A percentile compares a stretch with the other conserved stretches of the same genome.
These are phyloP conservation scores for Avena atlantica DNA, from an alignment of 176 grass and related monocot genomes.

Conservation along the genomic window DNA sequence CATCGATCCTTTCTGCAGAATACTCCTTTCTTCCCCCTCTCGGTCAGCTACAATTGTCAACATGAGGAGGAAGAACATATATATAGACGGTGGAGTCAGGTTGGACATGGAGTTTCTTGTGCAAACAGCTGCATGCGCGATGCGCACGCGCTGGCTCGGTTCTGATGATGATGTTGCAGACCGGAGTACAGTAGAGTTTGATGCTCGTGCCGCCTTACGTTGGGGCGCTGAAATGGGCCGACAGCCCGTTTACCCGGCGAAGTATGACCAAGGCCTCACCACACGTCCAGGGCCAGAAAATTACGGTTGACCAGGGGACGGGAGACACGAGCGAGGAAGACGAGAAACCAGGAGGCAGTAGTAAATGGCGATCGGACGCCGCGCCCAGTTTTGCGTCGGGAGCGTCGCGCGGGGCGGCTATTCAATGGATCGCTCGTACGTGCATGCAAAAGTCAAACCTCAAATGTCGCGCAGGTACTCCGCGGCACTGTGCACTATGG, in stretches of 20 bases:
- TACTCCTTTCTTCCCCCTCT: neutral
- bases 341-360: conserved; percentile 7
- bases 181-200: conserved; percentile 6
- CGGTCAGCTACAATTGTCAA: neutral
- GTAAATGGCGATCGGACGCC: conserved; percentile 41
- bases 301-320: conserved; percentile 30
- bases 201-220: conserved; percentile 26
- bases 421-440: neutral
- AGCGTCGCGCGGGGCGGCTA: neutral
- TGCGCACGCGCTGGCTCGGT: conserved; percentile 12
- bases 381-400: conserved; percentile 26
- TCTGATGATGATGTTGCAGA: neutral
- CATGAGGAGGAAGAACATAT: conserved; percentile 29
- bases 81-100: conserved; percentile 19
- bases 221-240: neutral
- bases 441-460: conserved; percentile 12
- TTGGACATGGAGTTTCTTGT: neutral
- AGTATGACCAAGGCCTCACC: neutral
- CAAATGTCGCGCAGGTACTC: neutral
- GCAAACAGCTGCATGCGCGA: conserved; percentile 1
- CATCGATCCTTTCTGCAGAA: neutral
- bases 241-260: neutral
- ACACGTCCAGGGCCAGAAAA: neutral
- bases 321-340: conserved; percentile 59
- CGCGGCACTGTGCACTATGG: neutral